These are phyloP conservation scores for Helotiales sp. DNA, from an alignment of 2,329 filamentous ascomycete species.

Conservation along the genomic window DNA sequence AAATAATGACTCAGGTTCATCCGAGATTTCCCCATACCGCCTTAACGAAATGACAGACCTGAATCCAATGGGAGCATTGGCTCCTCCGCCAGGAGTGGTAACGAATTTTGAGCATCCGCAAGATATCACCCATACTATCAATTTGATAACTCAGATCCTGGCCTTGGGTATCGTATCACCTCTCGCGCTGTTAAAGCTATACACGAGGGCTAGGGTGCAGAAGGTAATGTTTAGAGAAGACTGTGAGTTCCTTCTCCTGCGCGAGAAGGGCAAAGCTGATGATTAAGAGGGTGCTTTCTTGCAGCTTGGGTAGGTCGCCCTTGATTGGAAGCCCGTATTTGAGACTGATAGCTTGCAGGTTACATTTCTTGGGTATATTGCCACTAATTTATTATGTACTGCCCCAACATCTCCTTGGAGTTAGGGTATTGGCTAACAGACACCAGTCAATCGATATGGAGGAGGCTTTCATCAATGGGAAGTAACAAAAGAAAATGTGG, in stretches of 20 bases:
- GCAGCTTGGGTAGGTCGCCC: neutral
- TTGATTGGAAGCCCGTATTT: neutral
- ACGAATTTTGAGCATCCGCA: conserved; percentile 12
- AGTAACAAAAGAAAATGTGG: conserved; percentile 2
- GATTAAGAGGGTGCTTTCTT: neutral
- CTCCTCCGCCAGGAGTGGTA: conserved; percentile 3
- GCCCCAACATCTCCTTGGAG: too few species aligned
- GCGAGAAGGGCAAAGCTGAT: neutral
- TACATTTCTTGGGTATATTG: neutral
- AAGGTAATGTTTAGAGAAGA: conserved; percentile 13
- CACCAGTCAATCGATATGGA: conserved; percentile 8
- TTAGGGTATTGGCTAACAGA: neutral
- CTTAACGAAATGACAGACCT: neutral
- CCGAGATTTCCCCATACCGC: too few species aligned
- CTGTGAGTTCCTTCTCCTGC: conserved; percentile 6
- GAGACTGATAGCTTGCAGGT: neutral
- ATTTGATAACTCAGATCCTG: conserved; percentile 4
- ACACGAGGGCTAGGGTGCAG: conserved; percentile 6
- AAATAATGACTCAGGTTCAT: too few species aligned
- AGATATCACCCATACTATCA: conserved; percentile 8
- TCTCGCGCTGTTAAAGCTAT: conserved; percentile 7
- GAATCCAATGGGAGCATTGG: neutral
- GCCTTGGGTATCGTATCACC: conserved; percentile 9
- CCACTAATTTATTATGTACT: neutral
- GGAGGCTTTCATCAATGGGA: conserved; percentile 21